Evolutionary conservation across 208 protist species (phyloP).

Genomic region (Leishmania martiniquensis): DNA sequence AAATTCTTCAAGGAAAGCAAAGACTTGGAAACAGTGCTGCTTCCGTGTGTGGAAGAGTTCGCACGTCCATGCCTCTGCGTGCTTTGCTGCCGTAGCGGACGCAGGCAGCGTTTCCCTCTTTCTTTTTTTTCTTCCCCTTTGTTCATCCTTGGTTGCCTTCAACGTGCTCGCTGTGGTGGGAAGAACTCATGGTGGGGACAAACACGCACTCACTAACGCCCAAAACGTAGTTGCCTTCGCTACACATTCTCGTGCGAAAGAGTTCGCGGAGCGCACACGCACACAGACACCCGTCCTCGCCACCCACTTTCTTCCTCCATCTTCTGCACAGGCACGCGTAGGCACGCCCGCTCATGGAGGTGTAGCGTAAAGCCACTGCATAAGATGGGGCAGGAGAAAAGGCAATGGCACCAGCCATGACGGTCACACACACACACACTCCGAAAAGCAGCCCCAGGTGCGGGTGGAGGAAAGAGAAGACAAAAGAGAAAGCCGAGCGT

Average conservation of each 20-base stretch:
- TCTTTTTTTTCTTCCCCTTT: neutral
- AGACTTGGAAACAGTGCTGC: neutral
- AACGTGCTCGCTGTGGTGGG: neutral
- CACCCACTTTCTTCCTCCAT: neutral
- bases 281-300: neutral
- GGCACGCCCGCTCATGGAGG: neutral
- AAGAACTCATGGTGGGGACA: neutral
- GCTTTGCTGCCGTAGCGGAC: neutral
- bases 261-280: neutral
- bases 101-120: neutral
- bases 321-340: neutral
- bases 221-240: neutral
- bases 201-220: no score
- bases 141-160: neutral
- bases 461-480: neutral
- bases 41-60: neutral
- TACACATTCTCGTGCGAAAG: neutral
- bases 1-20: neutral
- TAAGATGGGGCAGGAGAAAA: neutral
- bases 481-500: neutral
- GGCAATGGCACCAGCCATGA: neutral
- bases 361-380: neutral
- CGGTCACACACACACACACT: constrained; percentile 1
- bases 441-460: no score
- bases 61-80: neutral